Base-by-base conservation (phyloP, 345 rosid genomes). In the Angophora floribunda region DNA sequence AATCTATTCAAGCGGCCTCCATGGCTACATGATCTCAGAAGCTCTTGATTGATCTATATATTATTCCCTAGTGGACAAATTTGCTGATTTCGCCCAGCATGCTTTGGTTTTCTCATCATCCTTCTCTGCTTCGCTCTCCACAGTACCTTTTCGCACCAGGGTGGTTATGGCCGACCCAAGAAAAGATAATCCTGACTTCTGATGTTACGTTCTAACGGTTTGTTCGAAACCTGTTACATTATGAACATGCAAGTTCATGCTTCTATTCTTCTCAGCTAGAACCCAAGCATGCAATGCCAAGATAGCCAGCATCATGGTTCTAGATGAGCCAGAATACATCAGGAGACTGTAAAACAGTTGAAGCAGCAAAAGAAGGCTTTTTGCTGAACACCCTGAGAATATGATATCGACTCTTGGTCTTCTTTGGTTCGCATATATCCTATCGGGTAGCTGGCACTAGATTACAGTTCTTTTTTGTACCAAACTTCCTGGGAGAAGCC, bases 161-260 rank as follows among this genome's bases (percentile, higher is more conserved):
- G 55, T 50, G 86, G 52, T 50, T 85, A 49, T 85, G 52, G 86
- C 13, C 55, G 36, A 47, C 86, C 55, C 41, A 12, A 52, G 59
- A 70, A 59, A 49, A 87, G 52, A 32, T 13, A 70, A 47, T 78
- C 50, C 22, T 13, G 70, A 89, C 85, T 89, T 85, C 44, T 91
- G 90, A 89, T 91, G 89, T 87, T 78, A 90, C 93, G 86, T 91
- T 88, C 93, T 87, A 92, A 87, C 93, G 9, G 82, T 41, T 75
- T 36, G 19, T 9, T 13, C 13, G 4, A 70, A 70, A 70, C 80
- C 80, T 49, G 28, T 41, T 47, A 86, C 51, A 26, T 86, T 22
- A 4, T 61, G 24, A 49, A 36, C n/a, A 57, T 63, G 19, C 19
- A 9, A 75, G 82, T 22, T 75, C 82, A 44, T 75, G 82, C 82